These are phyloP conservation scores for Calonectria henricotiae DNA, from an alignment of 2,329 filamentous ascomycete genomes.

Conservation along the genomic window DNA sequence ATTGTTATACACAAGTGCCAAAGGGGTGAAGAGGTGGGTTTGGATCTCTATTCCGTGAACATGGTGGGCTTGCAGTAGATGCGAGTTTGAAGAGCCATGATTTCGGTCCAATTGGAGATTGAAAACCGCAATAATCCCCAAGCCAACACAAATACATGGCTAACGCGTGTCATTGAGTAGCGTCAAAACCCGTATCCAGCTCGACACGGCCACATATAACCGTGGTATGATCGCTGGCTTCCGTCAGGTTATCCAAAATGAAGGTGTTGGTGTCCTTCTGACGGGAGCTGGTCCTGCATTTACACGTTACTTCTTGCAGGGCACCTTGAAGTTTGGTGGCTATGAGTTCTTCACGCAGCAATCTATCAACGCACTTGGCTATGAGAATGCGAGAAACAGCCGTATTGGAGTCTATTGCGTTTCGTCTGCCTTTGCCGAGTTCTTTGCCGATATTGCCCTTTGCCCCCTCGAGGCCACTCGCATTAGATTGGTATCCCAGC, in stretches of 20 bases:
- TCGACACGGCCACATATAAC: slow-evolving; percentile 5
- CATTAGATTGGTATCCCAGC: slow-evolving; percentile 93
- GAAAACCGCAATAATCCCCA: neutral
- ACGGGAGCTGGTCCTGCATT: slow-evolving; percentile 8
- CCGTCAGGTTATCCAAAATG: slow-evolving; percentile 5
- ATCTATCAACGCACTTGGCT: neutral
- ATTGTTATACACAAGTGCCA: neutral
- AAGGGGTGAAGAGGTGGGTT: neutral
- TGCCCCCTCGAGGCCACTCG: slow-evolving; percentile 94
- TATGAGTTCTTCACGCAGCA: slow-evolving; percentile 23
- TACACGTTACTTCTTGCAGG: neutral
- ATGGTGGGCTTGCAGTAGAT: neutral
- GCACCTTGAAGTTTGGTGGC: slow-evolving; percentile 10
- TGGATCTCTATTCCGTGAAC: no score
- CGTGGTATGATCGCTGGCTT: slow-evolving; percentile 13
- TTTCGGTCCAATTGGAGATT: neutral
- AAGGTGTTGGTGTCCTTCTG: slow-evolving; percentile 7
- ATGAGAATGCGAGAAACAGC: slow-evolving; percentile 5
- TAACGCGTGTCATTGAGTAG: neutral
- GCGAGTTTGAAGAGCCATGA: neutral
- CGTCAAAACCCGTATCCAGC: slow-evolving; percentile 16
- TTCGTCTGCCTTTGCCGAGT: slow-evolving; percentile 76
- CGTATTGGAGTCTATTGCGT: slow-evolving; percentile 80
- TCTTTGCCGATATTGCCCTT: slow-evolving; percentile 85
- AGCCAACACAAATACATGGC: neutral